Conservation (phyloP, 1,284 basidiomycete genomes). For the Thecaphora frezii region DNA sequence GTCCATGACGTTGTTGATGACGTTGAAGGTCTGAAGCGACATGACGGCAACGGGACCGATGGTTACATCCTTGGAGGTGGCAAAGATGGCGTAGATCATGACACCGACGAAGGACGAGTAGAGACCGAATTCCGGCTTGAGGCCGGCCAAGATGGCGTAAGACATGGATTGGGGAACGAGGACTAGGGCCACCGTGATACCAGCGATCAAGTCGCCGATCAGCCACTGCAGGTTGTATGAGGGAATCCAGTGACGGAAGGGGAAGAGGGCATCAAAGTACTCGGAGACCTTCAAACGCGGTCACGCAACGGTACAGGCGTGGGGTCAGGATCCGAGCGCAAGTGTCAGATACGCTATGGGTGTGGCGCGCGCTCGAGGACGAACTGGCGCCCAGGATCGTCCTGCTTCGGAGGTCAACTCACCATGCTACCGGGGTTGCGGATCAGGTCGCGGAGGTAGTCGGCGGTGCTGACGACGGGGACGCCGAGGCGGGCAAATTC, state of each 20-base stretch:
- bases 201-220: constrained; percentile 59
- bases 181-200: constrained; percentile 60
- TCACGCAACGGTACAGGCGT: too few species aligned
- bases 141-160: constrained; percentile 75
- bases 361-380: too few species aligned
- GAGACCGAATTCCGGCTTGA: constrained; percentile 84
- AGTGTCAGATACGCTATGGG: too few species aligned
- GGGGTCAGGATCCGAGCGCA: too few species aligned
- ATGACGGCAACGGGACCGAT: constrained; percentile 73
- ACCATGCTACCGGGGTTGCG: constrained; percentile 22
- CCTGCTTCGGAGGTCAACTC: background rate
- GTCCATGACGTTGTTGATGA: constrained; percentile 37
- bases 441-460: constrained; percentile 44
- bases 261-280: constrained; percentile 57
- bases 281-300: too few species aligned
- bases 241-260: constrained; percentile 57
- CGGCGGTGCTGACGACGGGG: constrained; percentile 50
- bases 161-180: constrained; percentile 61
- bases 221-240: constrained; percentile 59
- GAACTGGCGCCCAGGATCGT: background rate
- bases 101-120: constrained; percentile 94
- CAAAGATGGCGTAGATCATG: constrained; percentile 66
- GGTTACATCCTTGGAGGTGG: constrained; percentile 59
- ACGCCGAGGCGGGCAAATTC: constrained; percentile 55
- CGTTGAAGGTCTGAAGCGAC: constrained; percentile 82